Conservation (phyloP, 176 grass and related monocot species). For the Aegilops bicornis region DNA sequence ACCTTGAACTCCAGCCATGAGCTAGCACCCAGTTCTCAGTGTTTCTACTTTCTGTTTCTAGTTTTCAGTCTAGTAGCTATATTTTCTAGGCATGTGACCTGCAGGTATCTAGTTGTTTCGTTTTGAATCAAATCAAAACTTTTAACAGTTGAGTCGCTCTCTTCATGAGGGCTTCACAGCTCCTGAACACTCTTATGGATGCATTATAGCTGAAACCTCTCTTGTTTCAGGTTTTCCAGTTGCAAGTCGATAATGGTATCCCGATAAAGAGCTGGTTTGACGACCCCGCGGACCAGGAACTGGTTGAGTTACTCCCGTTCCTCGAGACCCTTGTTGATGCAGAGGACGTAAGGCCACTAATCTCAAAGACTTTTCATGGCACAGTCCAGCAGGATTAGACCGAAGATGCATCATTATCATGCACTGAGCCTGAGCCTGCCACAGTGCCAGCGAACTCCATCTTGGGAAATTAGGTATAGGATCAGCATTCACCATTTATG, state of each 20-base stretch:
- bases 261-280: slow-evolving; percentile 98
- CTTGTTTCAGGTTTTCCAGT: slow-evolving; percentile 76
- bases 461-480: slow-evolving; percentile 43
- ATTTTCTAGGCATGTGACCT: background rate
- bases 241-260: slow-evolving; percentile 97
- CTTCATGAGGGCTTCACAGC: background rate
- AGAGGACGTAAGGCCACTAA: slow-evolving; percentile 83
- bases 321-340: slow-evolving; percentile 72
- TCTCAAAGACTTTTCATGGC: slow-evolving; percentile 68
- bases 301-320: slow-evolving; percentile 80
- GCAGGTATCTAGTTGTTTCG: background rate
- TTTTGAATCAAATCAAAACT: slow-evolving; percentile 4
- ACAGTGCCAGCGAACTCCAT: slow-evolving; percentile 5
- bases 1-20: background rate
- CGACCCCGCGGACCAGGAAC: slow-evolving; percentile 73
- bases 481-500: slow-evolving; percentile 46
- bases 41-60: background rate
- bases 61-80: background rate
- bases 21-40: too few species aligned
- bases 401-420: slow-evolving; percentile 25
- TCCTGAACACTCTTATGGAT: background rate
- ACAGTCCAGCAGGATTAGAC: slow-evolving; percentile 48
- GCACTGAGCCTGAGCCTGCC: background rate
- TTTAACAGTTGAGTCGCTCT: background rate
- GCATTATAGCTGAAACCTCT: slow-evolving; percentile 2